A percentile compares a stretch with the other conserved stretches of the same genome.
phyloP scores from a whole-genome alignment of 345 rosid genomes.

The Odontarrhena argentea region DNA sequence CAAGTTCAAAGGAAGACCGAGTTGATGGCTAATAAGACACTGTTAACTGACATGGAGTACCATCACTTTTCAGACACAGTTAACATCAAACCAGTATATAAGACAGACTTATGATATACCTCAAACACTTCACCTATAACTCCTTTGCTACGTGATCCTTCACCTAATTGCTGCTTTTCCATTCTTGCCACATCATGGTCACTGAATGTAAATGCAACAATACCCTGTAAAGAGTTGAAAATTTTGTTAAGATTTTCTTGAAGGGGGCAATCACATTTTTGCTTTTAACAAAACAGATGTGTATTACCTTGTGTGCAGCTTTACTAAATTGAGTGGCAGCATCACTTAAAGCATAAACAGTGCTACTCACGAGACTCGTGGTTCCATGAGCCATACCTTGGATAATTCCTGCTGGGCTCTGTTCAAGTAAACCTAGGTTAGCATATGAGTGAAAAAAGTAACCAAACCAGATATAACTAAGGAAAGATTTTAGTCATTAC shows the following conservation, averaged over 20 bases:
- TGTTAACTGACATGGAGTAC: constrained; percentile 1
- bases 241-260: constrained; percentile 17
- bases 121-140: constrained; percentile 90
- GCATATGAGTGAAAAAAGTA: constrained; percentile 12
- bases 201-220: constrained; percentile 91
- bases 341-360: constrained; percentile 91
- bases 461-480: constrained; percentile 10
- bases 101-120: constrained; percentile 46
- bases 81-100: neutral
- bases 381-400: constrained; percentile 95
- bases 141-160: constrained; percentile 79
- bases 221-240: constrained; percentile 58
- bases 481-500: constrained; percentile 41
- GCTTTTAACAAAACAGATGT: constrained; percentile 27
- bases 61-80: constrained; percentile 2
- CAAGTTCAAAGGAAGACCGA: constrained; percentile 11
- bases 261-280: constrained; percentile 17
- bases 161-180: constrained; percentile 75
- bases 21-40: constrained; percentile 8
- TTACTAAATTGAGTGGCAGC: constrained; percentile 96
- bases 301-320: constrained; percentile 92
- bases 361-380: constrained; percentile 83
- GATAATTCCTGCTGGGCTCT: constrained; percentile 91
- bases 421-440: constrained; percentile 34
- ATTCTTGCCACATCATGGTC: constrained; percentile 82